Evolutionary conservation across 306 rosid species (phyloP).

Genomic region (Echinosophora koreensis): DNA sequence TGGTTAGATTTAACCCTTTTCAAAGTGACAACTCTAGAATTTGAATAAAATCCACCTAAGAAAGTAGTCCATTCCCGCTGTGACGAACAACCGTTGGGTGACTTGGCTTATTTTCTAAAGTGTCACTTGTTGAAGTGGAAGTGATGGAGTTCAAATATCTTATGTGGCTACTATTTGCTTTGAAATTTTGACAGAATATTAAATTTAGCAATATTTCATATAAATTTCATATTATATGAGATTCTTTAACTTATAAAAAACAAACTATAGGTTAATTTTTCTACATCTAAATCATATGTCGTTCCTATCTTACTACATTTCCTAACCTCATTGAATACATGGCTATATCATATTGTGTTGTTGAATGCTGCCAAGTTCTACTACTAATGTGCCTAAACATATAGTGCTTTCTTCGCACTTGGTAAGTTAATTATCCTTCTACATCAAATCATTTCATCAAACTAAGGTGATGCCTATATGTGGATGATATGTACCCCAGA

Average conservation of each 20-base stretch:
- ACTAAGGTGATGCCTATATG: slow-evolving; percentile 40
- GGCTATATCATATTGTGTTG: slow-evolving; percentile 20
- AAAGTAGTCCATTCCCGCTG: too few relatives aligned
- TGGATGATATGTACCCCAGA: neutral
- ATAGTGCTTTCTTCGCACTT: slow-evolving; percentile 8
- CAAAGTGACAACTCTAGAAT: too few relatives aligned
- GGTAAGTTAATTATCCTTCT: slow-evolving; percentile 28
- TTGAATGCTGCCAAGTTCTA: slow-evolving; percentile 8
- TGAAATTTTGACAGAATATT: too few relatives aligned
- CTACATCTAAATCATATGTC: slow-evolving; percentile 16
- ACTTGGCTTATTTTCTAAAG: too few relatives aligned
- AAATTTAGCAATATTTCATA: neutral
- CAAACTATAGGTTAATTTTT: neutral
- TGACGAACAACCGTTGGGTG: too few relatives aligned
- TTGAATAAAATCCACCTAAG: too few relatives aligned
- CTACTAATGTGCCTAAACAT: slow-evolving; percentile 33
- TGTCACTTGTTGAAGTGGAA: too few relatives aligned
- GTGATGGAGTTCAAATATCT: too few relatives aligned
- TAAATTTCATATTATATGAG: neutral
- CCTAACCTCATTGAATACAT: slow-evolving; percentile 13
- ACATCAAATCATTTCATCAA: slow-evolving; percentile 46
- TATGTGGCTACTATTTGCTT: too few relatives aligned
- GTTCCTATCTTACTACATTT: neutral
- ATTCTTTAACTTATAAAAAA: neutral
- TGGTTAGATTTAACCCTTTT: too few relatives aligned